These are phyloP conservation scores for Starmera caribaea DNA, from an alignment of 805 yeast genomes.

Conservation along the genomic window DNA sequence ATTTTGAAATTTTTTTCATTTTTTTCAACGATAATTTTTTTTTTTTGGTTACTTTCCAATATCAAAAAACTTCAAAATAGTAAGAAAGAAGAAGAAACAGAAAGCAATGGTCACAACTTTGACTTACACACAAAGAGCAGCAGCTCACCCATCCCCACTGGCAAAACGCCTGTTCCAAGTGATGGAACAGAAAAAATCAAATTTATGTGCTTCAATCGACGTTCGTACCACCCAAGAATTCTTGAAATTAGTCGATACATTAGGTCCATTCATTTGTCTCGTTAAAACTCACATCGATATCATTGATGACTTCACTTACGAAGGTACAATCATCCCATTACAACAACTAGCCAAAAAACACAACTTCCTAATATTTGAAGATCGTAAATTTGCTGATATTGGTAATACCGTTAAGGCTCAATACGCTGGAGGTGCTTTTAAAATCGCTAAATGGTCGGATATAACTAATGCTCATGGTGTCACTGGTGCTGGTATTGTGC, in stretches of 20 bases:
- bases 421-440: slow-evolving; percentile 82
- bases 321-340: slow-evolving; percentile 69
- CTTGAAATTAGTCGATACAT: slow-evolving; percentile 55
- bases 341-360: slow-evolving; percentile 67
- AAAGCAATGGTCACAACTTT: slow-evolving; percentile 15
- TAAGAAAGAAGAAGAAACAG: too few species aligned
- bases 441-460: slow-evolving; percentile 91
- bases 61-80: slow-evolving; percentile 1
- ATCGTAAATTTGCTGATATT: slow-evolving; percentile 96
- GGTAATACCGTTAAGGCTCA: slow-evolving; percentile 96
- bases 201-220: slow-evolving; percentile 91
- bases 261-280: slow-evolving; percentile 88
- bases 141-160: slow-evolving; percentile 62
- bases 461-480: slow-evolving; percentile 97
- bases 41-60: not conserved
- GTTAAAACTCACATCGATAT: slow-evolving; percentile 95
- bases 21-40: not conserved
- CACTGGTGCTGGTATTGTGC: slow-evolving; percentile 89
- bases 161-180: slow-evolving; percentile 65
- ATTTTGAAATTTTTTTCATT: not conserved
- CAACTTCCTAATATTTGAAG: slow-evolving; percentile 89
- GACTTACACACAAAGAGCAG: slow-evolving; percentile 64
- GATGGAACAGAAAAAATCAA: slow-evolving; percentile 75
- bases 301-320: slow-evolving; percentile 79
- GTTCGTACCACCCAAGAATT: slow-evolving; percentile 75